Percentiles rank a stretch among this genome's conserved stretches.
These are phyloP conservation scores for Metarhizium sp. DNA, from an alignment of 2,329 filamentous ascomycete species.

Conservation along the genomic window DNA sequence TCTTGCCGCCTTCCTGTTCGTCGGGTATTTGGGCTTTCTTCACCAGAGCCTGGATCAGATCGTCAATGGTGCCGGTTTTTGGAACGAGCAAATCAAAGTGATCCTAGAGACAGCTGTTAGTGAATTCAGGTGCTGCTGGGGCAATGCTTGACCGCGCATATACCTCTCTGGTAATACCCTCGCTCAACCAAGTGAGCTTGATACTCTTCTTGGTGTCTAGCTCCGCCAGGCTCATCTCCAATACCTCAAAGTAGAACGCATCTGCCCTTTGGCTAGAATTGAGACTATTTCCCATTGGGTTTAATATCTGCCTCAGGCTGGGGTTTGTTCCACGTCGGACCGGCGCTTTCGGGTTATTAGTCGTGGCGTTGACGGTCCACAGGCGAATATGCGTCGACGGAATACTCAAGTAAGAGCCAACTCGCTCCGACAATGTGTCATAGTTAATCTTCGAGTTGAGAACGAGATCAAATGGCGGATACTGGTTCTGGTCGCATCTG, in stretches of 20 bases:
- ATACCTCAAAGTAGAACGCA: slow-evolving; percentile 80
- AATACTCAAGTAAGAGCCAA: slow-evolving; percentile 66
- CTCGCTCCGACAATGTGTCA: slow-evolving; percentile 74
- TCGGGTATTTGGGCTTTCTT: slow-evolving; percentile 74
- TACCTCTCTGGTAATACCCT: slow-evolving; percentile 87
- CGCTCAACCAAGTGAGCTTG: slow-evolving; percentile 75
- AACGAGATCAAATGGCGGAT: slow-evolving; percentile 62
- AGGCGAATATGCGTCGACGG: slow-evolving; percentile 85
- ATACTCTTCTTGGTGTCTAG: slow-evolving; percentile 86
- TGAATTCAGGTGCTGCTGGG: neutral
- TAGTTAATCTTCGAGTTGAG: slow-evolving; percentile 86
- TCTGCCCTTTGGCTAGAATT: slow-evolving; percentile 65
- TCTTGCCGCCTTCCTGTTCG: slow-evolving; percentile 57
- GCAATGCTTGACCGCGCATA: neutral
- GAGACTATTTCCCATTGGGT: slow-evolving; percentile 61
- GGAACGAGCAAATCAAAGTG: slow-evolving; percentile 74
- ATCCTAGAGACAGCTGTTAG: slow-evolving; percentile 42
- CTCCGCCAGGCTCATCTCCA: slow-evolving; percentile 91
- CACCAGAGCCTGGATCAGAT: slow-evolving; percentile 65
- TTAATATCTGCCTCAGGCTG: slow-evolving; percentile 71
- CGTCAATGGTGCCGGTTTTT: slow-evolving; percentile 72
- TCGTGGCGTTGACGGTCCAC: slow-evolving; percentile 71
- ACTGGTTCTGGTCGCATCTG: slow-evolving; percentile 45
- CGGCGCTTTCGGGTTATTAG: slow-evolving; percentile 65
- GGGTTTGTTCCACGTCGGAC: slow-evolving; percentile 65